phyloP scores from a whole-genome alignment of 257 asterid genomes.

The Eustoma russellianum region DNA sequence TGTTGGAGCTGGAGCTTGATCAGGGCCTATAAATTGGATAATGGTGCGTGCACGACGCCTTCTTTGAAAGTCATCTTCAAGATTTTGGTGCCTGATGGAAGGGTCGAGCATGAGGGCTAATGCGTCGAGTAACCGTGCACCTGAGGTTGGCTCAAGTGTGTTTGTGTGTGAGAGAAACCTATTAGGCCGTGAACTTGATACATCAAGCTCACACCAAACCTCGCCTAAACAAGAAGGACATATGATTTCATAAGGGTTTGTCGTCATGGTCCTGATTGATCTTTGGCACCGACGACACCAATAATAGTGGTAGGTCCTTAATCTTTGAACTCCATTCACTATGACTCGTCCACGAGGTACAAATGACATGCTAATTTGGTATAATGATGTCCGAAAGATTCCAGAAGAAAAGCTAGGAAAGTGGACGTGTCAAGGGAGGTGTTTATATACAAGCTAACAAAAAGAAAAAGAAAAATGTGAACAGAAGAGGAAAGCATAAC shows the following conservation, averaged over 20 bases:
- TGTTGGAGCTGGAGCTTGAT: constrained; percentile 17
- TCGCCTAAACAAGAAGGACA: constrained; percentile 64
- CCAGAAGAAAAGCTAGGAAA: background rate
- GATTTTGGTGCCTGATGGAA: constrained; percentile 8
- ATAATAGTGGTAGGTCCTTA: constrained; percentile 67
- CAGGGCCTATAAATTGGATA: constrained; percentile 56
- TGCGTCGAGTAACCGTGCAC: constrained; percentile 35
- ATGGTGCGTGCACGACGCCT: constrained; percentile 33
- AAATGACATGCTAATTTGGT: constrained; percentile 27
- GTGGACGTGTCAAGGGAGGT: constrained; percentile 5
- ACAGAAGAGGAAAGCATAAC: constrained; percentile 34
- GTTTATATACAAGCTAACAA: constrained; percentile 9
- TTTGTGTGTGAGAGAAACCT: constrained; percentile 23
- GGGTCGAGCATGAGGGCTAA: constrained; percentile 46
- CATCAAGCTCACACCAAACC: constrained; percentile 49
- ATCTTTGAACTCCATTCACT: constrained; percentile 54
- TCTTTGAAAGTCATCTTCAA: background rate
- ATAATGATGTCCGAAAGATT: background rate
- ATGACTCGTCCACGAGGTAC: constrained; percentile 32
- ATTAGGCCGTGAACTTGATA: constrained; percentile 47
- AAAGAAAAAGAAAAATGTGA: constrained; percentile 9
- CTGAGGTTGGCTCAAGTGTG: constrained; percentile 30
- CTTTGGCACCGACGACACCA: constrained; percentile 77
- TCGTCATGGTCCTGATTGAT: constrained; percentile 57
- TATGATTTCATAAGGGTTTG: constrained; percentile 51